These are phyloP conservation scores for Holtermannia corniformis DNA, from an alignment of 768 basidiomycete species.

Conservation along the genomic window DNA sequence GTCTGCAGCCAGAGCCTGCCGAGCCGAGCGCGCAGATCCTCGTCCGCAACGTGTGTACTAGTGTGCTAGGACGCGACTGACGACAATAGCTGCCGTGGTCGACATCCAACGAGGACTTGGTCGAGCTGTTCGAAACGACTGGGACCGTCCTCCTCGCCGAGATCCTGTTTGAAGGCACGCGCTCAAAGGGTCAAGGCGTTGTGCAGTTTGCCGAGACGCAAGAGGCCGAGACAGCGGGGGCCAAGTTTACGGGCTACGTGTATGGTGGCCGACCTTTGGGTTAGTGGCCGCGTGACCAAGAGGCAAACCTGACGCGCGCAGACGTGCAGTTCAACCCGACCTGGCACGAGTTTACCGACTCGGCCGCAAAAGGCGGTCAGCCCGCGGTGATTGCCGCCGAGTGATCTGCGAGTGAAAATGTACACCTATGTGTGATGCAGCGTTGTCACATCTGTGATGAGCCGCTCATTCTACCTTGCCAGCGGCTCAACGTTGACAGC, in stretches of 20 bases:
- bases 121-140: constrained; percentile 96
- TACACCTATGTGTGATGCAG: too few relatives aligned
- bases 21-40: constrained; percentile 95
- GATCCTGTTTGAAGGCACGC: constrained; percentile 81
- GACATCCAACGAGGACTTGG: constrained; percentile 95
- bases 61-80: not conserved
- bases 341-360: constrained; percentile 85
- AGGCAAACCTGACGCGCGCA: constrained; percentile 25
- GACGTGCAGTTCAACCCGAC: constrained; percentile 93
- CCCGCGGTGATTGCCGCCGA: constrained; percentile 7
- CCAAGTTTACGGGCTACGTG: constrained; percentile 92
- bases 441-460: too few relatives aligned
- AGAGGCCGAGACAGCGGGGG: constrained; percentile 94
- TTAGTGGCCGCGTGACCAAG: constrained; percentile 40
- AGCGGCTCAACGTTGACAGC: too few relatives aligned
- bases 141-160: constrained; percentile 91
- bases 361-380: constrained; percentile 67
- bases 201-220: constrained; percentile 80
- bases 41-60: constrained; percentile 84
- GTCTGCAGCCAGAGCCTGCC: constrained; percentile 40
- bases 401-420: not conserved
- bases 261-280: constrained; percentile 84
- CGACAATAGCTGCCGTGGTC: constrained; percentile 84
- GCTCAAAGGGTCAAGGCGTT: constrained; percentile 90
- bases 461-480: too few relatives aligned